Percentiles rank a stretch among this genome's conserved stretches.
Conservation (phyloP, 2,329 filamentous ascomycete genomes). For the Hypomyces rosellus region DNA sequence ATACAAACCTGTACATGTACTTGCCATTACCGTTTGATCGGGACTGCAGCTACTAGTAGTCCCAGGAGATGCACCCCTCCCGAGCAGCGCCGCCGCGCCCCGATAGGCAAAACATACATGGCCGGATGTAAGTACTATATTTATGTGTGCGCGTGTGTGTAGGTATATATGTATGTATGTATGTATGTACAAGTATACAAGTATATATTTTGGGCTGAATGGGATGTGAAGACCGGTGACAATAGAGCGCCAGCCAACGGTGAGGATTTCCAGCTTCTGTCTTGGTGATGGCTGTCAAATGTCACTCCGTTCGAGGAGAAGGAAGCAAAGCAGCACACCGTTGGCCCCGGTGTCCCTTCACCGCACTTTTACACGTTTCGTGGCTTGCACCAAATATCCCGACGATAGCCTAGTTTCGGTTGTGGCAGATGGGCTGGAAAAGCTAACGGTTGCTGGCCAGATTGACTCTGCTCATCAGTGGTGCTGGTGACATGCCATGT, state of each 20-base stretch:
- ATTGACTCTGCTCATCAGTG: constrained; percentile 1
- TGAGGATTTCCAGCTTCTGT: neutral
- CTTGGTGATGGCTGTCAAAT: constrained; percentile 1
- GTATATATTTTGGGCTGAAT: neutral
- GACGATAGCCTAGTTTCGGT: constrained; percentile 13
- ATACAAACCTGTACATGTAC: no score
- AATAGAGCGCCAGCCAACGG: neutral
- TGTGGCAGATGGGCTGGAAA: constrained; percentile 10
- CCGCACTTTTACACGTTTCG: constrained; percentile 11
- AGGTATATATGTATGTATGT: neutral
- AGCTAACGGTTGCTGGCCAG: neutral
- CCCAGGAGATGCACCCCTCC: no score
- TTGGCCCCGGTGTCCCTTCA: constrained; percentile 10
- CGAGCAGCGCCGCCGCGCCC: no score
- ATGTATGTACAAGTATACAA: neutral
- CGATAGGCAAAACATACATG: no score
- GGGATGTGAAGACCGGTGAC: no score
- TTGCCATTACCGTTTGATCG: no score
- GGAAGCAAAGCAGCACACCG: constrained; percentile 1
- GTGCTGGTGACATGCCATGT: constrained; percentile 5
- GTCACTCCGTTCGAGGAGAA: constrained; percentile 5
- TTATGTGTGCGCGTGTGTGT: neutral
- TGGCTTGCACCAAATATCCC: constrained; percentile 9
- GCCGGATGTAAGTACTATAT: no score
- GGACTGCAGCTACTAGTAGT: no score